Conservation (phyloP, 805 yeast species). For the Tanozyma kutaoensis region DNA sequence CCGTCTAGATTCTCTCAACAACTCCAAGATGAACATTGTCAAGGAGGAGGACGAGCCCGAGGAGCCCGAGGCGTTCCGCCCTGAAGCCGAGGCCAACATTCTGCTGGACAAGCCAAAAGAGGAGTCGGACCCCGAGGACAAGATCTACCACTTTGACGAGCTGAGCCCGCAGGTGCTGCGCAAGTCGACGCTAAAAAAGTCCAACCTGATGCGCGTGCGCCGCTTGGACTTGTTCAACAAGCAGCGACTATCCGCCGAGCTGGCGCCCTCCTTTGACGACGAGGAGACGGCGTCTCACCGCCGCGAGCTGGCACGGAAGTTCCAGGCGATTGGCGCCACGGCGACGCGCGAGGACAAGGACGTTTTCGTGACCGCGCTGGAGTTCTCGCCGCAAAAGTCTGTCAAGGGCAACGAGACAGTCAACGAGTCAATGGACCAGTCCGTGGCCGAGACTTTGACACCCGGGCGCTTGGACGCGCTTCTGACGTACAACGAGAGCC, state of each 20-base stretch:
- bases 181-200: conserved; percentile 8
- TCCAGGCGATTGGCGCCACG: not conserved
- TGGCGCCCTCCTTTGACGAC: not conserved
- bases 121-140: not conserved
- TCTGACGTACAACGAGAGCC: conserved; percentile 1
- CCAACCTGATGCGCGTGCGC: not conserved
- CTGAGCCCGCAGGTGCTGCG: conserved; percentile 7
- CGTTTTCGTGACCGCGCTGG: conserved; percentile 1
- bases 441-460: not conserved
- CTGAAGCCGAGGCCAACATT: not conserved
- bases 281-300: not conserved
- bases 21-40: too few relatives aligned
- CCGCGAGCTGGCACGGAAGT: not conserved
- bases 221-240: not conserved
- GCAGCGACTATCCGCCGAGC: conserved; percentile 1
- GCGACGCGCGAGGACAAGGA: not conserved
- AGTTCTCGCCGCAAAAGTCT: not conserved
- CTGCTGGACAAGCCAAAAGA: not conserved
- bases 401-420: not conserved
- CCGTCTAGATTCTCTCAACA: not conserved
- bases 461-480: not conserved
- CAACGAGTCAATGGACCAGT: not conserved
- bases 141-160: conserved; percentile 1
- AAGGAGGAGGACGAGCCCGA: too few relatives aligned
- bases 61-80: too few relatives aligned